Base-by-base conservation (phyloP, 148 eudicot species). In the Arctostaphylos glauca region DNA sequence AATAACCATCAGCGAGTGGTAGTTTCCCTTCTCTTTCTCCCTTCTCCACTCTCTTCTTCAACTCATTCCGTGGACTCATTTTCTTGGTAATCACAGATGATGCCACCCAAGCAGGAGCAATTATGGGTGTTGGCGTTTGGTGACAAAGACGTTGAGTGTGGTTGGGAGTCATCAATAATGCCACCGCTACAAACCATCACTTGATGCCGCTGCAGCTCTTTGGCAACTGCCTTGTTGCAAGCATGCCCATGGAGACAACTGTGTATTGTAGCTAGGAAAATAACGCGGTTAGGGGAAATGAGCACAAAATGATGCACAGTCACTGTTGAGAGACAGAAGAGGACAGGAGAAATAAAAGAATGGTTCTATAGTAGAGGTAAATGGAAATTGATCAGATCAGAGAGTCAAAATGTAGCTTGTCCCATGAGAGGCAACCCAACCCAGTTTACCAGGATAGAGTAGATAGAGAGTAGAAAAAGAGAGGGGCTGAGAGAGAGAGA, bases 1-100 rank as follows among this genome's bases (percentile, higher is more conserved):
- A 31, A 31, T 31, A 0, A 31, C 38, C 38, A 31, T 31, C 38
- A 31, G 38, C 38, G 38, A 31, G 38, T 31, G 38, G 38, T 31
- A 31, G 38, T 31, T 31, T 66, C 43, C 71, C 71, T 66, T 66
- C 71, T 23, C 71, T 66, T 66, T 66, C 68, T 66, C 71, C 43
- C 41, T 23, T 66, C 43, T 66, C 71, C 16, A 66, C 6, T 10
- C 23, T 66, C 41, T 25, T 66, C 16, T 66, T 66, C 71, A 66
- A 66, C 43, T 66, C 71, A 64, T 64, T 64, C 6, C 70, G 15
- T 14, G 70, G 70, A 64, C 41, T 64, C 70, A 23, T 62, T 62
- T 64, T 10, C 43, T 64, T 64, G 70, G 25, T 64, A 64, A 23
- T 23, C 68, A 64, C 38, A 64, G 12, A 59, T 59, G n/a, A 59